Base-by-base conservation (phyloP, 805 yeast genomes). In the Grigorovia transvaalensis region DNA sequence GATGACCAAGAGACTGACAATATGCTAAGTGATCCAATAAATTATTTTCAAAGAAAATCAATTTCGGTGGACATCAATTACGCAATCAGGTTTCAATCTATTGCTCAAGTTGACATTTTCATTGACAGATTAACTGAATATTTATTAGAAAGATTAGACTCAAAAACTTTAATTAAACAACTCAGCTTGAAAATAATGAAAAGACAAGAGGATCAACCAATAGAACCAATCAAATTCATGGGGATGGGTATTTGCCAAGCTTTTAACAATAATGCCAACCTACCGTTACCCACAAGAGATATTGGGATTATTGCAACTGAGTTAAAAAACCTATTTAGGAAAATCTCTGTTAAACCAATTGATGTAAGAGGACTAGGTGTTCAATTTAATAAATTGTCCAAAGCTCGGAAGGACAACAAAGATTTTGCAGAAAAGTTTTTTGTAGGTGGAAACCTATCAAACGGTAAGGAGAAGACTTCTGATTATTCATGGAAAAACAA, bases 11-110 rank as follows among this genome's bases (percentile, higher is more conserved):
- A 75, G 52, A 55, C 59, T 5, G 77, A 83, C 49, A 80, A 77
- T 42, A 70, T 83, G n/a, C 64, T 79, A 33, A 54, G 64, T 9
- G 72, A 73, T 35, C 79, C 81, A 9, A 68, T 72, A 15, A 79
- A 69, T 50, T 51, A 46, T 48, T 73, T 81, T 18, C 74, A 78
- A 12, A 73, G 95, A 29, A 88, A 88, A 59, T 79, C 93, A 1
- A 76, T 91, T 0, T 88, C 96, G 0, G 85, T 89, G 4, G 98
- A 91, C 62, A 84, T 91, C 29, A 87, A 88, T 55, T 91, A 88
- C 84, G 98, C 96, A 0, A 85, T 91, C 0, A 64, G 98, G 47
- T 85, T 90, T 56, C 77, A 80, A 35, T 71, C 70, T 0, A 71
- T 76, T 33, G 64, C 67, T 0, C 88, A 91, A 61, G 78, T 84